Evolutionary conservation across 179 eudicot genomes (phyloP).

Genomic region (Patellifolia procumbens): DNA sequence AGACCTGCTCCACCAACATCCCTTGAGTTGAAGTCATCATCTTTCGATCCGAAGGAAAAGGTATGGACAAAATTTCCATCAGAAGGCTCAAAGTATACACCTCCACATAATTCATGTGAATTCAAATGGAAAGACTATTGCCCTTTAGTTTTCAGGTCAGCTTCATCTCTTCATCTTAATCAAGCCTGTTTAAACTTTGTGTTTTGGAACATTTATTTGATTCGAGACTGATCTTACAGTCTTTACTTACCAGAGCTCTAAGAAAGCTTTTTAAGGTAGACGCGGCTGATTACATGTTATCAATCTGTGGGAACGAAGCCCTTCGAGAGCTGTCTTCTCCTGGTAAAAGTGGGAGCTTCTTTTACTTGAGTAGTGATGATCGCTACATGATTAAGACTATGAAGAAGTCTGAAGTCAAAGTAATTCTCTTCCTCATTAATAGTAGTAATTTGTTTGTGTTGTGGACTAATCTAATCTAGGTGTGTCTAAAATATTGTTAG

Average conservation of each 20-base stretch:
- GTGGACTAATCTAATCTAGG: neutral
- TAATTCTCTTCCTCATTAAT: slow-evolving; percentile 28
- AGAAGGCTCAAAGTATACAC: slow-evolving; percentile 90
- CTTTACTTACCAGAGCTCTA: slow-evolving; percentile 52
- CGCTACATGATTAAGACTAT: slow-evolving; percentile 95
- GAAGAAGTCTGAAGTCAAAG: slow-evolving; percentile 91
- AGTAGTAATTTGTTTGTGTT: neutral
- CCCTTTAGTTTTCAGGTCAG: slow-evolving; percentile 94
- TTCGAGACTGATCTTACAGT: neutral
- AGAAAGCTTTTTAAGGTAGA: slow-evolving; percentile 93
- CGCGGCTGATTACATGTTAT: slow-evolving; percentile 91
- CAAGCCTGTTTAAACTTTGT: neutral
- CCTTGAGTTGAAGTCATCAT: slow-evolving; percentile 71
- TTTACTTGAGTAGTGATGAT: slow-evolving; percentile 86
- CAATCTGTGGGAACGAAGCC: slow-evolving; percentile 88
- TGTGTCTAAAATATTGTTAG: slow-evolving; percentile 30
- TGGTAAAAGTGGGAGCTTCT: slow-evolving; percentile 92
- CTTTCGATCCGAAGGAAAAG: slow-evolving; percentile 85
- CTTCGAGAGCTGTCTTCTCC: slow-evolving; percentile 92
- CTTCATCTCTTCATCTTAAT: neutral
- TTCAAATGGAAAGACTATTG: slow-evolving; percentile 98
- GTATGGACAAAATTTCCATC: slow-evolving; percentile 94
- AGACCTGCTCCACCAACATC: slow-evolving; percentile 79
- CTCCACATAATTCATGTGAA: slow-evolving; percentile 91
- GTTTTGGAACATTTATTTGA: neutral